Evolutionary conservation across 352 stramenopile genomes (phyloP).

Genomic region (Discostella stelligera): DNA sequence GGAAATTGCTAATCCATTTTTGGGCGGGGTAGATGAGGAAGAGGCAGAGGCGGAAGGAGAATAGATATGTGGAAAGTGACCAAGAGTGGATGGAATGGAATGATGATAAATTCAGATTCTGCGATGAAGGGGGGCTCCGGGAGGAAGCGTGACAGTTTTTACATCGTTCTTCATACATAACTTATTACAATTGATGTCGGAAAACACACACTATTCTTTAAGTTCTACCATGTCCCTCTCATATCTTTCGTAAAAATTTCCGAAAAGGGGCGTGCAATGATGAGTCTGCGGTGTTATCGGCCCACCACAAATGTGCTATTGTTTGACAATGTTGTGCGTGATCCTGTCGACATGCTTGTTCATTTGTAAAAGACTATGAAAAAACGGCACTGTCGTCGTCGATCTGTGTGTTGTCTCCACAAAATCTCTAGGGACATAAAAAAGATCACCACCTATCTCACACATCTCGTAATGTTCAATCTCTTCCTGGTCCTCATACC

Average conservation of each 20-base stretch:
- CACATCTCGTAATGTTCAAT: not conserved
- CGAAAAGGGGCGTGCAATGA: no score
- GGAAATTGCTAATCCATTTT: slow-evolving; percentile 82
- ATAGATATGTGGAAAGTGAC: not conserved
- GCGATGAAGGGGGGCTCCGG: no score
- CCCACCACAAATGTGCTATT: not conserved
- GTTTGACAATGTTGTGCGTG: not conserved
- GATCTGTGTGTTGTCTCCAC: not conserved
- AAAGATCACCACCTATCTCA: not conserved
- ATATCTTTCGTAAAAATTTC: no score
- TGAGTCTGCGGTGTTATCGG: no score
- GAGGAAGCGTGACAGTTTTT: no score
- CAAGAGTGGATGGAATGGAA: not conserved
- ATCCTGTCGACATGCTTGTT: not conserved
- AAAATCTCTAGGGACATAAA: not conserved
- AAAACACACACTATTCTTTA: no score
- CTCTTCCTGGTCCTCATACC: not conserved
- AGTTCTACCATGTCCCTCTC: no score
- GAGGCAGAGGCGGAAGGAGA: slow-evolving; percentile 1
- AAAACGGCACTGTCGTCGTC: not conserved
- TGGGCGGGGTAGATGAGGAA: slow-evolving; percentile 19
- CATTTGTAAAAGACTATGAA: not conserved
- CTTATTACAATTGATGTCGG: not conserved
- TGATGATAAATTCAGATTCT: no score
- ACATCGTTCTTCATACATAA: not conserved